Evolutionary conservation across 2,329 filamentous ascomycete species (phyloP), one percentile per base, ranked within the genome.

Genomic region (Arthroderma sp.): DNA sequence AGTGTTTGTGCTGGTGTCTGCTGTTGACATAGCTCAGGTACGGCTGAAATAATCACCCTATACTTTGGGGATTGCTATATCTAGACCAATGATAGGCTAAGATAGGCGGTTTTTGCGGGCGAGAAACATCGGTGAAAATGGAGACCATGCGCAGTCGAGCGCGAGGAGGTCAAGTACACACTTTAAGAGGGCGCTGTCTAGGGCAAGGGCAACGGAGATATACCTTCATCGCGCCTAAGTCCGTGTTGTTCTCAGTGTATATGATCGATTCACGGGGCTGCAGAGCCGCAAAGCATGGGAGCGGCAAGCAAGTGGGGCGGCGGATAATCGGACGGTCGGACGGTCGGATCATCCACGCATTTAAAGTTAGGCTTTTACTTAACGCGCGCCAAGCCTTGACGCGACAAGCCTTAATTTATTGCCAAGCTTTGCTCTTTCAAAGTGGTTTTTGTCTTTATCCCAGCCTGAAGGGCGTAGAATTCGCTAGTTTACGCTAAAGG

Each of bases 261-360:
- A 37, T 11, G 3, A 37, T 37, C 35, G 7, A 31, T 7, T 9
- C 35, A 37, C 35, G 35, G 35, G 9, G 19, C 41, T 25, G 41
- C 25, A 9, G 41, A 47, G 41, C 41, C 41, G 19, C 41, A 13
- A 21, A 19, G 23, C 41, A 25, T 47, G 41, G 41, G 41, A 23
- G 23, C 21, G 21, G 19, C 19, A 13, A 25, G 15, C 17, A 25
- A 25, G 41, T 47, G 41, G 41, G 19, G 41, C 41, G 8, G 19
- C 41, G 41, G 41, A 47, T 25, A 7, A 13, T 47, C 41, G 41
- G 41, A 47, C 19, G 39, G 39, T n/a, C 0, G 63, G 63, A 13
- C 67, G 71, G 1, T 70, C 66, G 55, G 0, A 67, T 67, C 19
- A 47, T 47, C 41, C 41, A 11, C 13, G 11, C 4, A 9, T 25